Base-by-base conservation (phyloP, 192 early-diverging fungal species). In the Coemansia sp. region DNA sequence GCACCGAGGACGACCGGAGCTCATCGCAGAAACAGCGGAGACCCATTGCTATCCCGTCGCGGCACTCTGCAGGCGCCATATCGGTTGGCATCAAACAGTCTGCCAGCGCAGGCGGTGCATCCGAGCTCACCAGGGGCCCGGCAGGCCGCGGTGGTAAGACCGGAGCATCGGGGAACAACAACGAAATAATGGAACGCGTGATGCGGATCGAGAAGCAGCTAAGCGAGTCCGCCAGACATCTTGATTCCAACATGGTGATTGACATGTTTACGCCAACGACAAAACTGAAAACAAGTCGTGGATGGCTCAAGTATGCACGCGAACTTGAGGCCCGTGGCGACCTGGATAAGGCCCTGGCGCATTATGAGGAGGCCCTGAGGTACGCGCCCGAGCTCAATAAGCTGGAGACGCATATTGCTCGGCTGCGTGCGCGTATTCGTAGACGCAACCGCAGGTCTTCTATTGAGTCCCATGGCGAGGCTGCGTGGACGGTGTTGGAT, bases 191-290 rank as follows among this genome's bases (percentile, higher is more conserved):
- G 79, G 71, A 80, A 58, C 72, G 73, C 10, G 79, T 77, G 2
- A 67, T 76, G 67, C 78, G 77, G 9, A 77, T 78, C 43, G 76
- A 84, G 51, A 68, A 78, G 72, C 78, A 76, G 61, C 76, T 82
- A 0, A 78, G 42, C 42, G 26, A 26, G 26, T 39, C 62, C 4
- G 32, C 32, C 1, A 32, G 32, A 40, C 68, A 60, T 21, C 54
- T 82, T 39, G 77, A 78, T 18, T 66, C 77, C 12, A 63, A 71
- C 48, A 66, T 64, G 26, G 79, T 83, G 8, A 62, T 82, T 8
- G 80, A 84, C 16, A 43, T 87, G 52, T 78, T 87, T 36, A 84
- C 85, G 22, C 86, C 86, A 12, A 77, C 79, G 11, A 87, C 86
- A 0, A 87, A 87, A 58, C 82, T 82, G 18, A 87, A 87, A 55